phyloP scores from a whole-genome alignment of 2,329 filamentous ascomycete genomes.

The Colletotrichum siamense region DNA sequence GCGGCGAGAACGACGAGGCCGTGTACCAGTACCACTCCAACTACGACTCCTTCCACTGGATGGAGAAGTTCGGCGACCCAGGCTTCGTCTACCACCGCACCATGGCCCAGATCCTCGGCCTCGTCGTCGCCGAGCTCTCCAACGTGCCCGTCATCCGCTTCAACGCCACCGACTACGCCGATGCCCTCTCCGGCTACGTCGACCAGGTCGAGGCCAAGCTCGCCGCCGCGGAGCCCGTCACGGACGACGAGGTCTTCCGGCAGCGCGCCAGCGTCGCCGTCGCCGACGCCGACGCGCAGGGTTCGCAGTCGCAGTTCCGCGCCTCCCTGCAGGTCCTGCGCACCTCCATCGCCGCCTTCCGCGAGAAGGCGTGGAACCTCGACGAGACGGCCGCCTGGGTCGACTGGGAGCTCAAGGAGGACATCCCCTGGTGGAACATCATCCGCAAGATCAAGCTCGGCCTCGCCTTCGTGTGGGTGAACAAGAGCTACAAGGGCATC shows the following conservation, averaged over 20 bases:
- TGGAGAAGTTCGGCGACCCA: conserved; percentile 79
- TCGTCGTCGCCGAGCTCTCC: conserved; percentile 65
- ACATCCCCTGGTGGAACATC: conserved; percentile 82
- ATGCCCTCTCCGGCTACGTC: conserved; percentile 58
- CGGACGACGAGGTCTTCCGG: conserved; percentile 32
- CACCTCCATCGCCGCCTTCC: conserved; percentile 40
- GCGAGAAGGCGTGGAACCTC: conserved; percentile 45
- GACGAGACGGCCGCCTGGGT: conserved; percentile 50
- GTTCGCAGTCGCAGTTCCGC: conserved; percentile 44
- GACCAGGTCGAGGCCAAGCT: conserved; percentile 57
- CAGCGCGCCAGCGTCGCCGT: conserved; percentile 24
- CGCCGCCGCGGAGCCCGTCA: conserved; percentile 28
- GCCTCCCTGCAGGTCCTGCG: conserved; percentile 44
- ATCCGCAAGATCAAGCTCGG: conserved; percentile 70
- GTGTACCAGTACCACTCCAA: conserved; percentile 89
- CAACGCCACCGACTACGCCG: conserved; percentile 68
- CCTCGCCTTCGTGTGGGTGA: conserved; percentile 69
- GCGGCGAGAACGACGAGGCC: conserved; percentile 45
- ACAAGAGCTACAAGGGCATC: conserved; percentile 82
- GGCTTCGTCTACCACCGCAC: conserved; percentile 70
- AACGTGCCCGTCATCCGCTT: conserved; percentile 69
- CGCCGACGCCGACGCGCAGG: conserved; percentile 26
- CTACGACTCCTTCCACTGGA: conserved; percentile 91
- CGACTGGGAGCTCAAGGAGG: conserved; percentile 47
- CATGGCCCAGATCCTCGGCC: conserved; percentile 68